Base-by-base conservation (phyloP, 805 yeast species). In the Yamadazyma ubonensis region DNA sequence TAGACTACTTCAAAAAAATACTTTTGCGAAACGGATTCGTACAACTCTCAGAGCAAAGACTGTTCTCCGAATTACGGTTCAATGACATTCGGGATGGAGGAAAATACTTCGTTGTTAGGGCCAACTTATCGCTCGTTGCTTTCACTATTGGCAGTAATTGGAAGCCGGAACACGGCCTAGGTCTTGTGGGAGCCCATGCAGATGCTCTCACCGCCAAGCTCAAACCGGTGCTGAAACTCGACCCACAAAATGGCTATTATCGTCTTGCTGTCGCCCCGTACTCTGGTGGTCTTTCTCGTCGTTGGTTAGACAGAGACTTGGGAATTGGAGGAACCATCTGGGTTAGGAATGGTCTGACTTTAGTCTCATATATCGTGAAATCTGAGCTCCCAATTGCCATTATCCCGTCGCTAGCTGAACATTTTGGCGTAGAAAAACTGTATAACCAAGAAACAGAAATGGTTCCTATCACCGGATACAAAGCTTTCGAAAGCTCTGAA, bases 301-400 rank as follows among this genome's bases (percentile, higher is more conserved):
- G 77, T 29, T 83, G 95, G 89, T 79, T 86, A 73, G 96, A 87
- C 59, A 76, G 96, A 58, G 96, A 87, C 58, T 73, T 87, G 44
- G 93, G 95, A 33, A 59, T 87, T 45, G 95, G 89, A 36, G 96
- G 96, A 33, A 71, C 87, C 43, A 74, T 87, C 17, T 65, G 85
- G 38, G 76, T 78, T 38, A 16, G 21, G 4, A 74, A 49, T 48
- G 52, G 20, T 37, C 38, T 15, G 62, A 67, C 3, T 59, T 79
- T 36, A 57, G 52, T 6, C 59, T 74, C 6, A n/a, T 67, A 64
- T 41, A 57, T 79, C 51, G 73, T 81, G 26, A 75, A 74, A 55
- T 63, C 83, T 1, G 84, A 85, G 11, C 73, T 71, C 48, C 86
- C 87, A 46, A 75, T 87, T 52, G 96, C 90, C 10, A 80, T 80